Conservation (phyloP, 768 basidiomycete species). For the Lactifluus hygrophoroides region DNA sequence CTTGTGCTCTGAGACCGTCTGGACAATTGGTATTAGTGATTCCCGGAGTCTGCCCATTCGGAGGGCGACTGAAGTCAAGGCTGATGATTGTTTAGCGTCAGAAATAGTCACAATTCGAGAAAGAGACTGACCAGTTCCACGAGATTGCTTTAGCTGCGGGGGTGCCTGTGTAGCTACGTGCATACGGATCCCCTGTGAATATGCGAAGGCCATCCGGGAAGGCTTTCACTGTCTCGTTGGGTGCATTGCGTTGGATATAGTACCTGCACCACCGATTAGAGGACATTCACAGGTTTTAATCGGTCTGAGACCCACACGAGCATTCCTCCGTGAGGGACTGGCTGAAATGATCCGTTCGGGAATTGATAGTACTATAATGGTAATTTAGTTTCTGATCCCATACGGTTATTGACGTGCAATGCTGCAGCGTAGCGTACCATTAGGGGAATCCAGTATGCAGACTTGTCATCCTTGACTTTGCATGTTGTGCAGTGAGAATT, state of each 20-base stretch:
- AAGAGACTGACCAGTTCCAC: constrained; percentile 21
- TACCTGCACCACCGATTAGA: constrained; percentile 5
- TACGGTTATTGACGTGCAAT: background rate
- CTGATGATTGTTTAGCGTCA: background rate
- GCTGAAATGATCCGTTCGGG: constrained; percentile 4
- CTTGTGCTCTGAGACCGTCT: constrained; percentile 25
- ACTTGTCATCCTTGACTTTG: constrained; percentile 17
- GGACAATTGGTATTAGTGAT: constrained; percentile 23
- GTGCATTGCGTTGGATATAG: constrained; percentile 6
- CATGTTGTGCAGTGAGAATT: constrained; percentile 14
- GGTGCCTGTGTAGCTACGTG: constrained; percentile 23
- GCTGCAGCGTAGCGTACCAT: constrained; percentile 3
- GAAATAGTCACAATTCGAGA: background rate
- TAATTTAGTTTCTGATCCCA: background rate
- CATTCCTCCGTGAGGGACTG: constrained; percentile 15
- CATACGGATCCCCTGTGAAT: constrained; percentile 24
- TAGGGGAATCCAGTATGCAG: constrained; percentile 17
- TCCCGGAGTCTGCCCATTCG: constrained; percentile 10
- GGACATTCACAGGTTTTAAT: background rate
- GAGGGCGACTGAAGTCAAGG: constrained; percentile 4
- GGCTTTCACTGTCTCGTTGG: constrained; percentile 5
- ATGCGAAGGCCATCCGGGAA: constrained; percentile 23
- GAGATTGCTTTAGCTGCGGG: constrained; percentile 20
- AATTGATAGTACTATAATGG: constrained; percentile 14
- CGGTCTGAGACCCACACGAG: constrained; percentile 8